Percentiles rank a stretch among this genome's conserved stretches.
phyloP scores from a whole-genome alignment of 257 asterid genomes.

The Primulina huaijiensis region DNA sequence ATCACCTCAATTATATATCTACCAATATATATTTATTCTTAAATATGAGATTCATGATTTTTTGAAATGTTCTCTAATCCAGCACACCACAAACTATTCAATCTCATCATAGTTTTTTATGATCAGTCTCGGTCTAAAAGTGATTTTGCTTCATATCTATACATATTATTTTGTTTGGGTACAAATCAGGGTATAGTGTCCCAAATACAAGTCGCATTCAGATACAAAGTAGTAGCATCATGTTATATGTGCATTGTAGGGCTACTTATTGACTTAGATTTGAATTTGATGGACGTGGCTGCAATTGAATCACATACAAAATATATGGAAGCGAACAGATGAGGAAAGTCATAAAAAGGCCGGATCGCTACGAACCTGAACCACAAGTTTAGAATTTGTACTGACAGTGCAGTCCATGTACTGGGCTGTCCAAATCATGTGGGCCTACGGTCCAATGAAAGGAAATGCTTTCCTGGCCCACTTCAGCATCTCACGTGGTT shows the following conservation, averaged over 20 bases:
- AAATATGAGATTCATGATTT: too few relatives aligned
- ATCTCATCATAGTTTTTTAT: too few relatives aligned
- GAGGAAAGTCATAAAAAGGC: background rate
- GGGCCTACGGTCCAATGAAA: constrained; percentile 20
- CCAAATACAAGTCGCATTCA: background rate
- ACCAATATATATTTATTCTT: too few relatives aligned
- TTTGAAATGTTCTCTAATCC: too few relatives aligned
- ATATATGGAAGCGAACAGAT: background rate
- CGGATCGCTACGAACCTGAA: constrained; percentile 13
- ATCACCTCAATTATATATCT: too few relatives aligned
- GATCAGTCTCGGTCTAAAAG: too few relatives aligned
- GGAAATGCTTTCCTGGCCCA: background rate
- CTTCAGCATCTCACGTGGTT: background rate
- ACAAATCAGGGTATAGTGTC: background rate
- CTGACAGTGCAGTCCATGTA: background rate
- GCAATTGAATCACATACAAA: background rate
- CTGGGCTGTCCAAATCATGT: background rate
- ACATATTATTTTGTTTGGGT: too few relatives aligned
- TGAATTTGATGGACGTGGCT: constrained; percentile 9
- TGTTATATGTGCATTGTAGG: too few relatives aligned
- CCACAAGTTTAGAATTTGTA: constrained; percentile 25
- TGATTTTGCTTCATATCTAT: too few relatives aligned
- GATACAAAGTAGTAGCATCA: too few relatives aligned
- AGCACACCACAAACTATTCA: too few relatives aligned
- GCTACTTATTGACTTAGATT: background rate